A percentile compares a stretch with the other conserved stretches of the same genome.
These are phyloP conservation scores for Cudoniella acicularis DNA, from an alignment of 495 filamentous ascomycete genomes.

Conservation along the genomic window DNA sequence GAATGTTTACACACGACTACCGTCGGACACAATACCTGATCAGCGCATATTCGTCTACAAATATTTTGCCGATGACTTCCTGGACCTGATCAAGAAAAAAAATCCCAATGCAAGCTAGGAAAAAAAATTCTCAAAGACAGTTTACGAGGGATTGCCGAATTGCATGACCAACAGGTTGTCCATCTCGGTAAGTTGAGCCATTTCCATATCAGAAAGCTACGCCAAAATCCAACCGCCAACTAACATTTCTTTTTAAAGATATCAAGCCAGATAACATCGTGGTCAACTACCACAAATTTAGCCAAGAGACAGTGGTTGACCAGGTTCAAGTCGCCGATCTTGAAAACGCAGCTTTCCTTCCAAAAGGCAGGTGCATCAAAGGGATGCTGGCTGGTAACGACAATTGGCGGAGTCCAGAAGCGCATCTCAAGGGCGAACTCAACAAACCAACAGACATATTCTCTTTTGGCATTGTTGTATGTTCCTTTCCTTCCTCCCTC, in stretches of 20 bases:
- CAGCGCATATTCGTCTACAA: constrained; percentile 46
- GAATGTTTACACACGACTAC: constrained; percentile 35
- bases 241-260: too few species aligned
- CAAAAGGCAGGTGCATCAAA: constrained; percentile 27
- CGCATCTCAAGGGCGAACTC: constrained; percentile 31
- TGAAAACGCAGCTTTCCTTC: constrained; percentile 44
- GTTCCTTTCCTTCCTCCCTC: constrained; percentile 28
- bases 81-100: constrained; percentile 38
- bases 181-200: constrained; percentile 34
- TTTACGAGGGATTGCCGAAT: constrained; percentile 38
- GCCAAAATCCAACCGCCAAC: too few species aligned
- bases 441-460: constrained; percentile 40
- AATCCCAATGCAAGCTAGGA: constrained; percentile 30
- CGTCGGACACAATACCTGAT: constrained; percentile 41
- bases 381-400: constrained; percentile 35
- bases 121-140: constrained; percentile 44
- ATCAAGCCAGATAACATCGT: too few species aligned
- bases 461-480: constrained; percentile 41
- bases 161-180: constrained; percentile 46
- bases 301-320: constrained; percentile 22
- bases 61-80: constrained; percentile 41
- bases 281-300: neutral
- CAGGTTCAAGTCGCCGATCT: constrained; percentile 21
- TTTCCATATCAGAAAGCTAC: constrained; percentile 21
- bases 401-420: constrained; percentile 42